phyloP scores from a whole-genome alignment of 2,329 filamentous ascomycete species.

The Phialophora chinensis region DNA sequence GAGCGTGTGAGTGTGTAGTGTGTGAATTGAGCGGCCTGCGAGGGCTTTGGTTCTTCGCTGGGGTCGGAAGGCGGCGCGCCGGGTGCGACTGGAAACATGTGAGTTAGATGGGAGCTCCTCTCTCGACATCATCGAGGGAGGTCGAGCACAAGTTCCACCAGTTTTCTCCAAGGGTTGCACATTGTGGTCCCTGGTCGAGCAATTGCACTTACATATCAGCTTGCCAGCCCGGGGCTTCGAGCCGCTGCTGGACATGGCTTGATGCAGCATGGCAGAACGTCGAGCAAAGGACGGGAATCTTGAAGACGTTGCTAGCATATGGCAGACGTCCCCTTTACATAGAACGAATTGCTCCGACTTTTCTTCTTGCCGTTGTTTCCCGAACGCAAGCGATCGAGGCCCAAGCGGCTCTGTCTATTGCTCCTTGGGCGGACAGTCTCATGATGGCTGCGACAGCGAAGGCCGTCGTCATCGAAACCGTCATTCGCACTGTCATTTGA shows the following conservation, averaged over 20 bases:
- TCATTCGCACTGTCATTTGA: slow-evolving; percentile 11
- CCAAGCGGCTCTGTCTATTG: neutral
- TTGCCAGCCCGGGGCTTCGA: slow-evolving; percentile 36
- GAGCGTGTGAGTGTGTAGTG: slow-evolving; percentile 65
- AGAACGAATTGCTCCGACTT: neutral
- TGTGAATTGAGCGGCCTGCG: slow-evolving; percentile 73
- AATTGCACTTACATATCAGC: slow-evolving; percentile 44
- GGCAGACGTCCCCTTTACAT: neutral
- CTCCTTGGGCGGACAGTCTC: neutral
- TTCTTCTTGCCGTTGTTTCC: neutral
- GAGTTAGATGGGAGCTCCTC: slow-evolving; percentile 1
- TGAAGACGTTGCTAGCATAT: slow-evolving; percentile 15
- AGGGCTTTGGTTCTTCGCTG: slow-evolving; percentile 11
- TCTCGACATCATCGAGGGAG: neutral
- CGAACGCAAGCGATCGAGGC: neutral
- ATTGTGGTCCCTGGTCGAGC: neutral
- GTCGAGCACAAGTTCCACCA: neutral
- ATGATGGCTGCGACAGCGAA: neutral
- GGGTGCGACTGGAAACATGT: slow-evolving; percentile 13
- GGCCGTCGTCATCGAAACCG: neutral
- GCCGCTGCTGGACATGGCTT: slow-evolving; percentile 24
- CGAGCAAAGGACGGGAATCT: slow-evolving; percentile 3
- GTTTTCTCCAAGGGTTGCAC: neutral
- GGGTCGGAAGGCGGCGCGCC: slow-evolving; percentile 1
- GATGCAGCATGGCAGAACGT: slow-evolving; percentile 29